Evolutionary conservation across 2,329 filamentous ascomycete genomes (phyloP), one percentile per base, ranked within the genome.

Genomic region (Tolypocladium cylindrosporum): DNA sequence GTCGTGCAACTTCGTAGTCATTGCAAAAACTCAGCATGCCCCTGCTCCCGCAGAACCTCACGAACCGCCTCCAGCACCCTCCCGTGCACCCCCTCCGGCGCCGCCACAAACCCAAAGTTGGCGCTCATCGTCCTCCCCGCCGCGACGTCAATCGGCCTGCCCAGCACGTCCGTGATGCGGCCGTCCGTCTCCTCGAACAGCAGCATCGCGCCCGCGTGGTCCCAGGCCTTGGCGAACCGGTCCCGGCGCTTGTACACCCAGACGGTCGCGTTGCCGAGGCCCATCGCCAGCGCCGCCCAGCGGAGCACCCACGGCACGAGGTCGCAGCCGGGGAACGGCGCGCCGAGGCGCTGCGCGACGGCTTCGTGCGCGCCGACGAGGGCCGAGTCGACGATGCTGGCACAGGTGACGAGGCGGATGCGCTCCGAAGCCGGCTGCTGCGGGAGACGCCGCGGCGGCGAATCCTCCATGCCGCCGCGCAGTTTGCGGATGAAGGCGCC

Each of bases 51-150:
- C 63, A 96, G 75, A n/a, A 96, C 91, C 61, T 85, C 82, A 71
- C 88, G 88, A 2, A 97, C 93, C 6, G 83, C 89, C 63, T 84
- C 79, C 58, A 83, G 64, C 1, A 84, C 77, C 2, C 61, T 56
- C 0, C 48, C 71, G 59, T 84, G 81, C 8, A 78, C 55, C 6
- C 65, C 66, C 21, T 60, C 67, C 9, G 80, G 77, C 1, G 81
- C 80, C 0, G 79, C 82, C 5, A 84, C 75, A 51, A 84, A 83
- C 1, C 82, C 81, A 65, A 76, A 81, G 66, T 85, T 85, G 4
- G 62, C 68, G 10, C 64, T 67, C 68, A 84, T 72, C 63, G 74
- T 74, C 57, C 82, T 73, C 0, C 81, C 81, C 0, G 69, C 75
- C 1, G 69, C 66, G 61, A 82, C 64, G 60, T 82, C 77, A n/a